These are phyloP conservation scores for Chalciporus piperatoides DNA, from an alignment of 1,284 basidiomycete species.

Conservation along the genomic window DNA sequence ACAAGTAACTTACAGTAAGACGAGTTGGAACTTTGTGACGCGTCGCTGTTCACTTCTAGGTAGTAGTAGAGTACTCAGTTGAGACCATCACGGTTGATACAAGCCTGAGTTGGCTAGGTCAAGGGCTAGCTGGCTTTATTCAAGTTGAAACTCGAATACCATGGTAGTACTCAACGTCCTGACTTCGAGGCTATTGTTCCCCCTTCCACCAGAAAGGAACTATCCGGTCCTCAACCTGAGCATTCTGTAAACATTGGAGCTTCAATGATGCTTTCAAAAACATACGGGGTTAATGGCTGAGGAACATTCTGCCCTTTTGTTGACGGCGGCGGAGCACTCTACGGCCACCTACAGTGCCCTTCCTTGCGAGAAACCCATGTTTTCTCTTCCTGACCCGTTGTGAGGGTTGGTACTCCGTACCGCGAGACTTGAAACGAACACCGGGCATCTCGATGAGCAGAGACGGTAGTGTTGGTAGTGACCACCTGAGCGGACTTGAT, in stretches of 20 bases:
- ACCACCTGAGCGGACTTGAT: constrained; percentile 23
- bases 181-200: not conserved
- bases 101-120: not conserved
- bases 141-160: not conserved
- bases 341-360: constrained; percentile 31
- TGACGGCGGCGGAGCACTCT: constrained; percentile 37
- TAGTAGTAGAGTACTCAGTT: too few relatives aligned
- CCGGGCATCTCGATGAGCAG: constrained; percentile 20
- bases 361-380: constrained; percentile 32
- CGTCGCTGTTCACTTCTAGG: too few relatives aligned
- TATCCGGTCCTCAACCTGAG: not conserved
- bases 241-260: not conserved
- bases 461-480: constrained; percentile 22
- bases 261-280: not conserved
- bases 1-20: too few relatives aligned
- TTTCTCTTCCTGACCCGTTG: constrained; percentile 34
- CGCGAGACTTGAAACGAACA: constrained; percentile 35
- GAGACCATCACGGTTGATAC: not conserved
- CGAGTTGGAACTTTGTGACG: too few relatives aligned
- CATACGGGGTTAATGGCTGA: constrained; percentile 38
- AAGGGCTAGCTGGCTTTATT: not conserved
- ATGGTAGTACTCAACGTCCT: constrained; percentile 2
- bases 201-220: not conserved
- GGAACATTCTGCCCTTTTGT: constrained; percentile 39
- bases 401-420: constrained; percentile 35